Evolutionary conservation across 345 rosid species (phyloP).

Genomic region (Populus deltoides): DNA sequence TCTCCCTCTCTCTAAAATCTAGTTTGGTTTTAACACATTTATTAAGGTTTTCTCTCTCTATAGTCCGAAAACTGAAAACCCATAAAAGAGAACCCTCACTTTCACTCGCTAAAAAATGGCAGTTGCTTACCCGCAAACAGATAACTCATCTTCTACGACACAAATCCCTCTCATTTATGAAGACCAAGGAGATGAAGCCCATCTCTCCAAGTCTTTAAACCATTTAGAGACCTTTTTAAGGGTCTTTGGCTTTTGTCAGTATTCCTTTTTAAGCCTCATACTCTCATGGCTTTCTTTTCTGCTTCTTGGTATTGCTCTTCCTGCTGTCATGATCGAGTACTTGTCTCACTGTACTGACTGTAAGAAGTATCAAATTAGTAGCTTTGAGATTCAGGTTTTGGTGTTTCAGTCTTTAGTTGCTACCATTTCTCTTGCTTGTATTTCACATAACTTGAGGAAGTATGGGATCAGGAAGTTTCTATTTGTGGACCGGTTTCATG

Average conservation of each 20-base stretch:
- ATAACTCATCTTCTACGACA: neutral
- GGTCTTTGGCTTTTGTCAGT: slow-evolving; percentile 37
- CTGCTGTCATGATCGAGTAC: slow-evolving; percentile 9
- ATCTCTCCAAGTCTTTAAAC: slow-evolving; percentile 22
- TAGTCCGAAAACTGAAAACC: neutral
- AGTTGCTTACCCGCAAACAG: neutral
- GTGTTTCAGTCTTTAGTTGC: slow-evolving; percentile 35
- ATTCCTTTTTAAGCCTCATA: slow-evolving; percentile 18
- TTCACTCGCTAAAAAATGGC: neutral
- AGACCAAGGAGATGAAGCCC: slow-evolving; percentile 11
- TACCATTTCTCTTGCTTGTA: slow-evolving; percentile 31
- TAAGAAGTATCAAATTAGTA: slow-evolving; percentile 17
- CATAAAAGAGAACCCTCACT: neutral
- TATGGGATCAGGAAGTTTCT: slow-evolving; percentile 38
- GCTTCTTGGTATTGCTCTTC: slow-evolving; percentile 38
- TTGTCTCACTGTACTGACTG: slow-evolving; percentile 14
- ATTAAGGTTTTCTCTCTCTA: neutral
- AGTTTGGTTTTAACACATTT: neutral
- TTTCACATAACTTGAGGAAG: slow-evolving; percentile 36
- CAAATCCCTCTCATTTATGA: neutral
- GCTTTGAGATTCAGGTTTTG: slow-evolving; percentile 32
- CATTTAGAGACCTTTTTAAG: slow-evolving; percentile 31
- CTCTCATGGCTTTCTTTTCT: slow-evolving; percentile 37
- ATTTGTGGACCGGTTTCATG: slow-evolving; percentile 36
- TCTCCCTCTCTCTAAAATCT: neutral